Base-by-base conservation (phyloP, 495 filamentous ascomycete genomes). In the Acidomyces sp. region DNA sequence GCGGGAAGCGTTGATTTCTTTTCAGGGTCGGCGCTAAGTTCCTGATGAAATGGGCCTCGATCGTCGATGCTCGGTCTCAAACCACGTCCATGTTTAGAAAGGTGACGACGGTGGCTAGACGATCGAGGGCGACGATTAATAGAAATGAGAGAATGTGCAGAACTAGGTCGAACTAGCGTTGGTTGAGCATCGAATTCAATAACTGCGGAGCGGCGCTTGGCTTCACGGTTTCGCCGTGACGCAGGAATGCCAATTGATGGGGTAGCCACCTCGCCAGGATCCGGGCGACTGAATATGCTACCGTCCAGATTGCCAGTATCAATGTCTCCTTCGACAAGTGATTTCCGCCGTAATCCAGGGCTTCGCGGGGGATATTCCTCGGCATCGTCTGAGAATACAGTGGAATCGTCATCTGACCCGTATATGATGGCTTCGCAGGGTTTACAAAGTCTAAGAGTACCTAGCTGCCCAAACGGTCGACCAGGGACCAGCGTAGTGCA, bases 391-490 rank as follows among this genome's bases (percentile, higher is more conserved):
- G 51, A 51, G 43, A 55, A 48, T 47, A 93, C 85, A n/a, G 43
- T 54, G 0, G 86, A 92, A 17, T 85, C 88, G 54, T 85, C 82
- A 52, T 95, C 83, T 37, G 85, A 76, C 5, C 82, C 83, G 53
- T 88, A 82, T 39, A 96, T 93, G 56, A 96, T 87, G 39, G 70
- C 69, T 53, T 95, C 77, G 55, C 92, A 99, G n/a, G 83, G 78
- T 52, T 87, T 94, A 62, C 92, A 99, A 21, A 96, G 85, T 47
- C 92, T 70, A 34, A 99, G 68, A 20, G 77, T 80, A 2, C 85
- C 80, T 37, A 77, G 72, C 40, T 93, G 83, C n/a, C 85, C 85
- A 59, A 96, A 95, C 22, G 75, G 71, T 39, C 78, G 71, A 3
- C 88, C 90, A 11, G 85, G 74, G 18, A 99, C 81, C 11, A 86